These are phyloP conservation scores for Euclidium syriacum DNA, from an alignment of 345 rosid species.

Conservation along the genomic window DNA sequence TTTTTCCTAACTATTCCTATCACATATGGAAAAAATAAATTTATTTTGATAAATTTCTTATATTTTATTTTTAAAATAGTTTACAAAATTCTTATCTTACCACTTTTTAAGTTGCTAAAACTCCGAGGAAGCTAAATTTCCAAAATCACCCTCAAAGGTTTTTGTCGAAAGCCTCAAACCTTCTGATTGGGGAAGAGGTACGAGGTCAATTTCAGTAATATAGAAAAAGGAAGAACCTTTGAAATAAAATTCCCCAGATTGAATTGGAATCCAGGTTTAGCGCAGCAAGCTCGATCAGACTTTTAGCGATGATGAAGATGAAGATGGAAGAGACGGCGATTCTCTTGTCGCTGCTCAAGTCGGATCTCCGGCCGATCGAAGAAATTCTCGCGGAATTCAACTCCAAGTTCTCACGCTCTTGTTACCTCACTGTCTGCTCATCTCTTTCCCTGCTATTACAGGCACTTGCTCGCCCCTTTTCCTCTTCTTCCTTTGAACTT, in stretches of 20 bases:
- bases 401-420: constrained; percentile 42
- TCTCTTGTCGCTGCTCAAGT: constrained; percentile 41
- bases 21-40: too few species aligned
- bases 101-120: too few species aligned
- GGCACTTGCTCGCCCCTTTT: constrained; percentile 26
- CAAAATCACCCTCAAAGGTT: neutral
- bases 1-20: too few species aligned
- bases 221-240: neutral
- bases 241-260: neutral
- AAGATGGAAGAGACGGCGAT: constrained; percentile 48
- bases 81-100: too few species aligned
- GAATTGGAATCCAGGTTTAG: constrained; percentile 23
- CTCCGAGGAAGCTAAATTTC: neutral
- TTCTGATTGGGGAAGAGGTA: constrained; percentile 6
- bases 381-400: constrained; percentile 53
- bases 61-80: too few species aligned
- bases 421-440: constrained; percentile 45
- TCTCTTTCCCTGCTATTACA: constrained; percentile 54
- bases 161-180: neutral
- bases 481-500: neutral
- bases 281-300: constrained; percentile 16
- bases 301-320: constrained; percentile 23
- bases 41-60: too few species aligned
- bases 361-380: constrained; percentile 48
- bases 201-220: neutral